Base-by-base conservation (phyloP, 1,284 basidiomycete species). In the Termitomyces sp. region DNA sequence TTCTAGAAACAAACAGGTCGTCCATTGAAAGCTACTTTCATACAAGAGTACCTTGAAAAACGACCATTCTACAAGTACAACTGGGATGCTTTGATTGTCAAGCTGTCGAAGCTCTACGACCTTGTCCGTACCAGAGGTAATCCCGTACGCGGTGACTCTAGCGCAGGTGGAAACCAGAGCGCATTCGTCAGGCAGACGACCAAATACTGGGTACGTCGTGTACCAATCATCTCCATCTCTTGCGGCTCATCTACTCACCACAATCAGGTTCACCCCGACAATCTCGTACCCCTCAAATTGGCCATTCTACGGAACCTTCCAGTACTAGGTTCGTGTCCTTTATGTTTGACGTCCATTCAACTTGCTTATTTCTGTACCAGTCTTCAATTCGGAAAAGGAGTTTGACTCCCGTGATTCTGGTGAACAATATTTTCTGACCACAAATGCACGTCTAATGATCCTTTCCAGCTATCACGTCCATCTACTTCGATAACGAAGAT, bases 181-280 rank as follows among this genome's bases (percentile, higher is more conserved):
- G 97, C 96, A 0, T 99, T 99, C 64, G 93, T 98, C 9, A 77
- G 96, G 46, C 94, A 97, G 70, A 99, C 96, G 34, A 99, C 96
- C 14, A 99, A 99, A 71, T 99, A 99, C 69, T 99, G 96, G 96
- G 96, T 92, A 61, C 56, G 75, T 68, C 52, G 18, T 1, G 11
- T 19, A 51, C 19, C 26, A 24, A 42, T 13, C 5, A 28, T 37
- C 4, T 11, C 42, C 9, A 10, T 28, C 3, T 40, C 11, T 11
- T 42, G 21, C 21, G 21, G 21, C 16, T 41, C 9, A 35, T 43
- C 9, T 35, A 31, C 44, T 49, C 48, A 10, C 11, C 10, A 10
- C 7, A 16, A 45, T 18, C 41, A 90, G 88, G 87, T 96, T 0
- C 94, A 97, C 67, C 89, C 88, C 8, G 94, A 97, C 69, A 91